Conservation (phyloP, 306 rosid genomes). For the Cicer cuneatum region DNA sequence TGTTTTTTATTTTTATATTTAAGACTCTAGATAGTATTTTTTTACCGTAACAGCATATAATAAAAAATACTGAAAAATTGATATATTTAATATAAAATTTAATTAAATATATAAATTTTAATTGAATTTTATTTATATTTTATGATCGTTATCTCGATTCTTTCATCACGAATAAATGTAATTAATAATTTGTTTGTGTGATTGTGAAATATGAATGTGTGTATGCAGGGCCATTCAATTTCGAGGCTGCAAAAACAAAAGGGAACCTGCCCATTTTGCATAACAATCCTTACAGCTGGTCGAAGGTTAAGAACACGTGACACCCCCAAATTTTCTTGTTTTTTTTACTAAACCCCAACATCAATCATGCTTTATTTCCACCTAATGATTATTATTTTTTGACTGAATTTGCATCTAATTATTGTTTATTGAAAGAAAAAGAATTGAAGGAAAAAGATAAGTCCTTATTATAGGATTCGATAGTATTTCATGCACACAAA, state of each 20-base stretch:
- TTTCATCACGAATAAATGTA: background rate
- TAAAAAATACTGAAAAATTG: no score
- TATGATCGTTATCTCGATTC: background rate
- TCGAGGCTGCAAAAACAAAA: constrained; percentile 58
- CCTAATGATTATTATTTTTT: background rate
- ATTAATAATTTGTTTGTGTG: background rate
- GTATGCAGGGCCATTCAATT: constrained; percentile 83
- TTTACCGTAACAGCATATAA: no score
- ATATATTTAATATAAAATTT: no score
- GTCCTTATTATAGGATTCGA: no score
- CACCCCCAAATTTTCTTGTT: background rate
- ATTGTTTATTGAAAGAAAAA: no score
- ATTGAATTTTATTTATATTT: no score
- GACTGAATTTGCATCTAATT: no score
- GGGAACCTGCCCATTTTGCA: constrained; percentile 70
- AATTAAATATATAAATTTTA: no score
- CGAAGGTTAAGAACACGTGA: constrained; percentile 58
- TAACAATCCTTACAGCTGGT: constrained; percentile 87
- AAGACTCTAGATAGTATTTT: no score
- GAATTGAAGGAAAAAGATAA: no score
- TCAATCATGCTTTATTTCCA: constrained; percentile 3
- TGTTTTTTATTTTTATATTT: no score
- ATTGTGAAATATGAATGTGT: constrained; percentile 22
- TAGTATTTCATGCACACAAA: no score
- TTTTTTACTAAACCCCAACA: background rate